Evolutionary conservation across 2,329 filamentous ascomycete genomes (phyloP).

Genomic region (Chrysosphaeria jannelii): DNA sequence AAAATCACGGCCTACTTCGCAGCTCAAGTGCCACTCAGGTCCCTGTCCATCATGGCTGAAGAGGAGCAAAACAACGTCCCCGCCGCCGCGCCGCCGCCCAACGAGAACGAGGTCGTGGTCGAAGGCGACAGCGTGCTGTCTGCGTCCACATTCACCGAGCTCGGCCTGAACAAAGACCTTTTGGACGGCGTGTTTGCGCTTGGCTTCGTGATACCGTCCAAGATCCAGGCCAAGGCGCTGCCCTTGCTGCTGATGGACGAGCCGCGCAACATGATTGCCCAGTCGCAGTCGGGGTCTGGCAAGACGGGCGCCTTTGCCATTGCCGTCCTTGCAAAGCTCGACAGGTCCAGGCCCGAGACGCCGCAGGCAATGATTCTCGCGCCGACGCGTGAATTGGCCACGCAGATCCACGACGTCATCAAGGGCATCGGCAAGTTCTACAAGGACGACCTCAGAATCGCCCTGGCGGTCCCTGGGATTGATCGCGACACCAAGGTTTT

Average conservation of each 20-base stretch:
- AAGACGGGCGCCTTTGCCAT: constrained; percentile 94
- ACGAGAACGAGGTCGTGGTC: constrained; percentile 19
- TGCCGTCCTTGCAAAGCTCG: constrained; percentile 65
- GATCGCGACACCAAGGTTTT: constrained; percentile 37
- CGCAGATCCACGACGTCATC: constrained; percentile 75
- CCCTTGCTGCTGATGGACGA: constrained; percentile 67
- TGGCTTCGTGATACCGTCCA: constrained; percentile 83
- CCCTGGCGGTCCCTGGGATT: constrained; percentile 59
- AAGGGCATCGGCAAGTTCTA: constrained; percentile 63
- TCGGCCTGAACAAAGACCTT: constrained; percentile 43
- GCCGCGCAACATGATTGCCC: constrained; percentile 81
- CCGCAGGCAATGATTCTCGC: constrained; percentile 77
- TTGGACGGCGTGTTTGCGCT: constrained; percentile 50
- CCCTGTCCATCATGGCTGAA: too few relatives aligned
- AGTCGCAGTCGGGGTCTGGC: constrained; percentile 96
- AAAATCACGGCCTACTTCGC: too few relatives aligned
- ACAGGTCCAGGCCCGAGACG: constrained; percentile 32
- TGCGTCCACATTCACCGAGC: constrained; percentile 52
- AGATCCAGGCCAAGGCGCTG: constrained; percentile 86
- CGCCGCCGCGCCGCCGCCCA: not conserved
- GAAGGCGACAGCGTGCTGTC: constrained; percentile 82
- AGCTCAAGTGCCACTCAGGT: too few relatives aligned
- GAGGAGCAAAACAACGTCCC: too few relatives aligned
- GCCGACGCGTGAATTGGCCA: constrained; percentile 76
- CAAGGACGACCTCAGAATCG: constrained; percentile 39